These are phyloP conservation scores for Craspedostauros australis DNA, from an alignment of 108 stramenopile genomes.

Conservation along the genomic window DNA sequence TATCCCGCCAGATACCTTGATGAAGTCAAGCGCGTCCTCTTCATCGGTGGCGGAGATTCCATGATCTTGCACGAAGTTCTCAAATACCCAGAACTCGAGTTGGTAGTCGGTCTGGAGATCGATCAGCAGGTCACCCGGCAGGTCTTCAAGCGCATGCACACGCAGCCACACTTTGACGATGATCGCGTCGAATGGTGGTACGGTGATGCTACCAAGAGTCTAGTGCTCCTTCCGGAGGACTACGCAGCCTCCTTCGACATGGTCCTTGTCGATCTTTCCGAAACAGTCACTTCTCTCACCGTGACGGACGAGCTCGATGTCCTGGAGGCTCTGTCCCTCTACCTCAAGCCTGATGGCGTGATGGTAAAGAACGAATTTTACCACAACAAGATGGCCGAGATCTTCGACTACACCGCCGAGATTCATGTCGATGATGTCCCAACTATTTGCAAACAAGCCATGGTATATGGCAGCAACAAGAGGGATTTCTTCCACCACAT, in stretches of 20 bases:
- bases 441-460: conserved; percentile 56
- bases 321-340: conserved; percentile 46
- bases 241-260: conserved; percentile 83
- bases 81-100: conserved; percentile 74
- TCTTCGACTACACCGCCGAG: conserved; percentile 16
- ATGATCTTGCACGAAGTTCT: conserved; percentile 79
- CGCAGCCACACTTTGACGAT: conserved; percentile 82
- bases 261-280: conserved; percentile 76
- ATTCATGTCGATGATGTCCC: conserved; percentile 26
- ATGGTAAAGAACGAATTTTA: conserved; percentile 19
- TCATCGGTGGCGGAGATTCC: conserved; percentile 84
- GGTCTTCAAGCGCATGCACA: conserved; percentile 65
- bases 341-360: conserved; percentile 65
- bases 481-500: conserved; percentile 56
- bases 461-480: conserved; percentile 56
- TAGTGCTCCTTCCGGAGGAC: conserved; percentile 66
- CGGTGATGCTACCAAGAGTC: conserved; percentile 80
- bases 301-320: conserved; percentile 67
- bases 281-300: conserved; percentile 68
- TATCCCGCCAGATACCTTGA: conserved; percentile 33
- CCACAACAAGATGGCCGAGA: conserved; percentile 9
- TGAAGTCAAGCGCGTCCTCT: conserved; percentile 30
- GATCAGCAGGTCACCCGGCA: conserved; percentile 78
- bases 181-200: conserved; percentile 86
- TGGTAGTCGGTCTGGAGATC: conserved; percentile 75